phyloP scores from a whole-genome alignment of 2,329 filamentous ascomycete genomes.

The Macrophomina phaseolina region DNA sequence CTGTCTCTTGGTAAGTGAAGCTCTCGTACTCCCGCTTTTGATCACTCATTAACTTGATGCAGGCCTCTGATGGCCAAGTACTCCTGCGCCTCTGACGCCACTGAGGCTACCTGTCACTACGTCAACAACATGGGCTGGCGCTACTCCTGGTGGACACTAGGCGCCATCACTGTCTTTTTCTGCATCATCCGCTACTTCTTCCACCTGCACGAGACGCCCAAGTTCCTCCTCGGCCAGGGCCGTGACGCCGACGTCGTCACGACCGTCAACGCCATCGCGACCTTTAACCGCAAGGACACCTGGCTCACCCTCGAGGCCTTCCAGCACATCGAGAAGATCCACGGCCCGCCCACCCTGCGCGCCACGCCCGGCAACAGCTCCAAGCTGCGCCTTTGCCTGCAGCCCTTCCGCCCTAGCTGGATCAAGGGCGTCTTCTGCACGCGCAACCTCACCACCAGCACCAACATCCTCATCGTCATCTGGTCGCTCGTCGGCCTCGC shows the following conservation, averaged over 20 bases:
- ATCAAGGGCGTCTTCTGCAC: conserved; percentile 48
- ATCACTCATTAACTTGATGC: not conserved
- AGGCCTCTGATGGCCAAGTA: conserved; percentile 28
- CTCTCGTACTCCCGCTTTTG: too few species aligned
- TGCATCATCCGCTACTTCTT: conserved; percentile 62
- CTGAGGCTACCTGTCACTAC: conserved; percentile 25
- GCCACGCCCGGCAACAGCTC: conserved; percentile 32
- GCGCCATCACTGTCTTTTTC: conserved; percentile 46
- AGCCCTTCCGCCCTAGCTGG: conserved; percentile 30
- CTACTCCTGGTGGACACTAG: conserved; percentile 50
- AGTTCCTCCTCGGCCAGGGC: conserved; percentile 62
- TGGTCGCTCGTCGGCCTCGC: conserved; percentile 52
- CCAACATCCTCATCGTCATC: conserved; percentile 52
- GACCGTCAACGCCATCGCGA: conserved; percentile 51
- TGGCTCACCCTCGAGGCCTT: conserved; percentile 44
- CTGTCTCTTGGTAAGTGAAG: conserved; percentile 10
- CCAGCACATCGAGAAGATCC: conserved; percentile 42
- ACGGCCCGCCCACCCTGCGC: conserved; percentile 28
- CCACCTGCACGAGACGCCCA: conserved; percentile 64
- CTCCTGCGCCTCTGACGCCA: conserved; percentile 27
- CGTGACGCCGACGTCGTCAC: conserved; percentile 58
- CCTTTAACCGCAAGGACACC: conserved; percentile 47
- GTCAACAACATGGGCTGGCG: conserved; percentile 51
- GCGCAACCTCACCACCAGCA: conserved; percentile 40
- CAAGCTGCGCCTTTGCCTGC: conserved; percentile 38